phyloP scores from a whole-genome alignment of 192 early-diverging fungal genomes.

The Paraglomus brasilianum region DNA sequence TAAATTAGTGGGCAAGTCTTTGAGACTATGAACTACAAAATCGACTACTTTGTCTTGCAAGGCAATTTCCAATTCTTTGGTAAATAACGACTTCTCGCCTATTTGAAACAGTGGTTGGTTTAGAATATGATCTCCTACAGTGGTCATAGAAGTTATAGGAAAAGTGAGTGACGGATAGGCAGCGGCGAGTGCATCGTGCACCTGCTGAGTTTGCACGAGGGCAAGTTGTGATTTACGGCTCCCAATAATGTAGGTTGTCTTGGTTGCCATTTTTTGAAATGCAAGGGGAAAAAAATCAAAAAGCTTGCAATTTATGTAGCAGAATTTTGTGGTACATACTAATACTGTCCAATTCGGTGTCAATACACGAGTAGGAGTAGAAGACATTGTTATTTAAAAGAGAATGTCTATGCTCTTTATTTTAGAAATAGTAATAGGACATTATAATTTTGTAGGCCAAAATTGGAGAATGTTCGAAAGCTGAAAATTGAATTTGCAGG shows the following conservation, averaged over 20 bases:
- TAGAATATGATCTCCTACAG: constrained; percentile 78
- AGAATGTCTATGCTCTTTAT: too few species aligned
- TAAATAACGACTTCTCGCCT: constrained; percentile 88
- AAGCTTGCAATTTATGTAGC: not conserved
- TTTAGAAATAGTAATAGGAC: too few species aligned
- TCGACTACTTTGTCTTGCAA: constrained; percentile 67
- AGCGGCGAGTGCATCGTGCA: constrained; percentile 53
- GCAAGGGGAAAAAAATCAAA: too few species aligned
- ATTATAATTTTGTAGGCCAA: too few species aligned
- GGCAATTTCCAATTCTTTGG: constrained; percentile 86
- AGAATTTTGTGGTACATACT: too few species aligned
- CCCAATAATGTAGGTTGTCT: constrained; percentile 55
- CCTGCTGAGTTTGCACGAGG: constrained; percentile 80
- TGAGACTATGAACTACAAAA: constrained; percentile 90
- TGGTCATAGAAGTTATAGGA: constrained; percentile 61
- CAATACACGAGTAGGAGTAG: too few species aligned
- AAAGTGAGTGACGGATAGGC: constrained; percentile 48
- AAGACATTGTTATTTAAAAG: too few species aligned
- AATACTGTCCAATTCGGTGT: too few species aligned
- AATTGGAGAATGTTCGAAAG: too few species aligned
- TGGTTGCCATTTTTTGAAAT: constrained; percentile 30
- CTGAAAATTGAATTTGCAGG: too few species aligned
- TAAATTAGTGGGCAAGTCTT: constrained; percentile 87
- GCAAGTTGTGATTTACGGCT: constrained; percentile 87
- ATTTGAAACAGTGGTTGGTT: constrained; percentile 85